A percentile compares a stretch with the other conserved stretches of the same genome.
phyloP scores from a whole-genome alignment of 164 flowering plant species.

The Sedum album region DNA sequence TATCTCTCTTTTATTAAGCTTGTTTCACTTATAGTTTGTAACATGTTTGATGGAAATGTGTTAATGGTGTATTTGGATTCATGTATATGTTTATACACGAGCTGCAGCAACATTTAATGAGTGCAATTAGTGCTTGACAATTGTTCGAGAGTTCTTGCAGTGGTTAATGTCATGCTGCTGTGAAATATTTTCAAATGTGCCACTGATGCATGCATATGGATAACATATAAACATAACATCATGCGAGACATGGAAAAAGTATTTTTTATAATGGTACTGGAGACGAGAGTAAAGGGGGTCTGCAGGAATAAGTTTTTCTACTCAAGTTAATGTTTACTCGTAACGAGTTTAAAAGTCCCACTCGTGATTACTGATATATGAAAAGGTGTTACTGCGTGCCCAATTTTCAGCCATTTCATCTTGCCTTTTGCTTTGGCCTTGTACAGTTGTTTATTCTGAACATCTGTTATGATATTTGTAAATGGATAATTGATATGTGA shows the following conservation, averaged over 20 bases:
- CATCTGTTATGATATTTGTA: neutral
- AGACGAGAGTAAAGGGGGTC: neutral
- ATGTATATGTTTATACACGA: neutral
- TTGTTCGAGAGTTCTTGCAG: too few relatives aligned
- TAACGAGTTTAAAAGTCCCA: neutral
- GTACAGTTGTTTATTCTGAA: neutral
- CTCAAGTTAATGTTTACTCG: neutral
- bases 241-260: neutral
- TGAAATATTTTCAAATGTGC: neutral
- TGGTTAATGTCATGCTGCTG: neutral
- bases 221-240: neutral
- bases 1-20: neutral
- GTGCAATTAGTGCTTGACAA: neutral
- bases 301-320: neutral
- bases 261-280: neutral
- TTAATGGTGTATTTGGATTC: neutral
- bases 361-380: neutral
- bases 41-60: neutral
- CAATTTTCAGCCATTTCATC: neutral
- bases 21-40: neutral
- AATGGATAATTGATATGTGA: neutral
- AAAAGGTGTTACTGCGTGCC: neutral
- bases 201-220: neutral
- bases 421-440: neutral
- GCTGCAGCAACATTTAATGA: neutral